These are phyloP conservation scores for Apiospora rasikravindrae DNA, from an alignment of 2,329 filamentous ascomycete species.

Conservation along the genomic window DNA sequence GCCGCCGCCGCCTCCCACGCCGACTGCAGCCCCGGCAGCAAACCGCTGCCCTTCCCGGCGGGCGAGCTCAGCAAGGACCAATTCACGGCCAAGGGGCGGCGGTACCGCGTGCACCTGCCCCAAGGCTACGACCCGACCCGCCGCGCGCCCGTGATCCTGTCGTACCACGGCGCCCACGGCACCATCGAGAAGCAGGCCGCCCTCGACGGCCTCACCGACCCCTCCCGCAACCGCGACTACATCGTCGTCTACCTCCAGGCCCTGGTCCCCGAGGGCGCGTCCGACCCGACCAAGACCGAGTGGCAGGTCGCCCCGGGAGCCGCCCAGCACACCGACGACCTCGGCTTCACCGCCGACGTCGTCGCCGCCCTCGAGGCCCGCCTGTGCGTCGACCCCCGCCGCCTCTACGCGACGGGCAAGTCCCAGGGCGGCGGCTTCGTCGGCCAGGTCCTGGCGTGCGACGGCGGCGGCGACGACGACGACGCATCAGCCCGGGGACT, in stretches of 20 bases:
- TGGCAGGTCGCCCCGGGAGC: conserved; percentile 25
- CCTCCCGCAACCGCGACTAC: conserved; percentile 30
- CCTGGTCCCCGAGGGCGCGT: background rate
- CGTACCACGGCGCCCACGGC: conserved; percentile 33
- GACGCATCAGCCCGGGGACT: no score
- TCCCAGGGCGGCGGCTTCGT: conserved; percentile 27
- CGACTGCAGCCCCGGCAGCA: background rate
- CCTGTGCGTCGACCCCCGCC: conserved; percentile 25
- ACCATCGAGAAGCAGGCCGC: conserved; percentile 29
- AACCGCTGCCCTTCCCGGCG: background rate
- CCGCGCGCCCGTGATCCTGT: conserved; percentile 32
- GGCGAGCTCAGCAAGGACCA: conserved; percentile 24
- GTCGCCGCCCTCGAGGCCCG: conserved; percentile 30
- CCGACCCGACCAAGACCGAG: conserved; percentile 8
- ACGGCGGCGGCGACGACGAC: no score
- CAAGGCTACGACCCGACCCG: conserved; percentile 27
- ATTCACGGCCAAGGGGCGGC: conserved; percentile 26
- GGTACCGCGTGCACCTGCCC: conserved; percentile 33
- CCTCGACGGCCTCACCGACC: conserved; percentile 29
- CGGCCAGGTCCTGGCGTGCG: conserved; percentile 24
- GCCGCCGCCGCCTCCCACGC: background rate
- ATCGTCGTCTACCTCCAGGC: conserved; percentile 35
- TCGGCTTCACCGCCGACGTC: conserved; percentile 22
- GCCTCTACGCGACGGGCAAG: conserved; percentile 27
- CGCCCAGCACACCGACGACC: conserved; percentile 22